Conservation (phyloP, 352 stramenopile species). For the Phytopythium cucurbitacearum region DNA sequence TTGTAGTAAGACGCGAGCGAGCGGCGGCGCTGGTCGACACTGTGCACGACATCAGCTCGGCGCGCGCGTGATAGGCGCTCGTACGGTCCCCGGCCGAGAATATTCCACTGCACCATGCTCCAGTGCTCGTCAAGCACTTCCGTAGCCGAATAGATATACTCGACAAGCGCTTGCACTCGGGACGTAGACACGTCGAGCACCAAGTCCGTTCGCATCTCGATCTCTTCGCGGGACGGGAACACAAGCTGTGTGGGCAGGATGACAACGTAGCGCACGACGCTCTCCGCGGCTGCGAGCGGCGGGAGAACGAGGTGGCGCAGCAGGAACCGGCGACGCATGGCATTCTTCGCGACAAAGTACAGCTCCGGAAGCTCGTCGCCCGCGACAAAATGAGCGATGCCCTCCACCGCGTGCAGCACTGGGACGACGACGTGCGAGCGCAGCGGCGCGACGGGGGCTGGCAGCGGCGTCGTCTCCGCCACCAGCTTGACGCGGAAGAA, state of each 20-base stretch:
- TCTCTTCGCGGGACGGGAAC: conserved; percentile 74
- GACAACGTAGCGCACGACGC: conserved; percentile 66
- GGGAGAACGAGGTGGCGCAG: conserved; percentile 66
- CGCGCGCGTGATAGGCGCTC: conserved; percentile 60
- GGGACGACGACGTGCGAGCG: conserved; percentile 56
- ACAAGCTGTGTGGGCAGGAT: conserved; percentile 75
- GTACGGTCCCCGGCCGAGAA: conserved; percentile 71
- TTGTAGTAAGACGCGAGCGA: conserved; percentile 75
- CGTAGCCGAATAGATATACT: conserved; percentile 81
- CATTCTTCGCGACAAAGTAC: conserved; percentile 84
- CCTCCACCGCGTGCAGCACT: conserved; percentile 62
- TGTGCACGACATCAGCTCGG: conserved; percentile 61
- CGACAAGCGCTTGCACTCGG: conserved; percentile 65
- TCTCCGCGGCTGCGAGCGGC: conserved; percentile 56
- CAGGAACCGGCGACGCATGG: conserved; percentile 62
- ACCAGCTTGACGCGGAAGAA: conserved; percentile 67
- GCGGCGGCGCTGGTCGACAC: conserved; percentile 65
- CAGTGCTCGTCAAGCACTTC: conserved; percentile 80
- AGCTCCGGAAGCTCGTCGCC: conserved; percentile 80
- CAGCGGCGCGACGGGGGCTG: conserved; percentile 42
- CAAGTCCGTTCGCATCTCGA: conserved; percentile 69
- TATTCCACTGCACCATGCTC: conserved; percentile 88
- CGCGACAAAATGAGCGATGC: conserved; percentile 71
- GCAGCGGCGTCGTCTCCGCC: conserved; percentile 47
- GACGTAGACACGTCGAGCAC: conserved; percentile 73